Percentiles rank a stretch among this genome's conserved stretches.
phyloP scores from a whole-genome alignment of 208 protist species.

The Leishmania martiniquensis region DNA sequence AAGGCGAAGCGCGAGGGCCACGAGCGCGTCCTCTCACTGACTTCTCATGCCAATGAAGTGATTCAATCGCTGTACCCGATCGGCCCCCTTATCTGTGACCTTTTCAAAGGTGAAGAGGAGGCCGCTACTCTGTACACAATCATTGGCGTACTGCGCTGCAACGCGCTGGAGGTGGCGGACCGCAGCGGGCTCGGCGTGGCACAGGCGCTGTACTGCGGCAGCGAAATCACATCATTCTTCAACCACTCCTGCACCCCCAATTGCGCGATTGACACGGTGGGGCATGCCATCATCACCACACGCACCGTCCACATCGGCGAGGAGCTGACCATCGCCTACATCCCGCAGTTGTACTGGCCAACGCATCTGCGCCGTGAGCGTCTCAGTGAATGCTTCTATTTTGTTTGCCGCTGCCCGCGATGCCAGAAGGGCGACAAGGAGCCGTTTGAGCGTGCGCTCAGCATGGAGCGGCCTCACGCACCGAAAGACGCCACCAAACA shows the following conservation, averaged over 20 bases:
- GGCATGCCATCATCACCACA: conserved; percentile 62
- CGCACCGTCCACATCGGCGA: conserved; percentile 56
- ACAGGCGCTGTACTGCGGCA: conserved; percentile 68
- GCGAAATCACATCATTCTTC: conserved; percentile 65
- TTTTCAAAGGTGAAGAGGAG: conserved; percentile 29
- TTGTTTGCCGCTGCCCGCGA: conserved; percentile 74
- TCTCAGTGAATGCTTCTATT: conserved; percentile 71
- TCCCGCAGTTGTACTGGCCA: conserved; percentile 91
- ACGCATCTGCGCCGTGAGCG: conserved; percentile 55
- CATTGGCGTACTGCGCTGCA: conserved; percentile 80
- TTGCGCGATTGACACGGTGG: conserved; percentile 61
- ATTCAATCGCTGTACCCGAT: conserved; percentile 62
- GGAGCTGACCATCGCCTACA: conserved; percentile 85
- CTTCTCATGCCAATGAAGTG: conserved; percentile 64
- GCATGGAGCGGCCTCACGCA: conserved; percentile 37
- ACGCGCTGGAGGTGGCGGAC: conserved; percentile 74
- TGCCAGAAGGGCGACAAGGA: conserved; percentile 43
- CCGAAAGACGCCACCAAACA: conserved; percentile 37
- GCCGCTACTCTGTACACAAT: conserved; percentile 34
- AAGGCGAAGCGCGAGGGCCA: conserved; percentile 38
- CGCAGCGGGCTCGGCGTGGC: conserved; percentile 65
- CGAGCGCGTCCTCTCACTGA: conserved; percentile 47
- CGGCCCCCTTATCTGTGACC: conserved; percentile 43
- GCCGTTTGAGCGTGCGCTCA: conserved; percentile 60
- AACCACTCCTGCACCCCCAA: conserved; percentile 90